These are phyloP conservation scores for Exophiala sideris DNA, from an alignment of 2,329 filamentous ascomycete genomes.

Conservation along the genomic window DNA sequence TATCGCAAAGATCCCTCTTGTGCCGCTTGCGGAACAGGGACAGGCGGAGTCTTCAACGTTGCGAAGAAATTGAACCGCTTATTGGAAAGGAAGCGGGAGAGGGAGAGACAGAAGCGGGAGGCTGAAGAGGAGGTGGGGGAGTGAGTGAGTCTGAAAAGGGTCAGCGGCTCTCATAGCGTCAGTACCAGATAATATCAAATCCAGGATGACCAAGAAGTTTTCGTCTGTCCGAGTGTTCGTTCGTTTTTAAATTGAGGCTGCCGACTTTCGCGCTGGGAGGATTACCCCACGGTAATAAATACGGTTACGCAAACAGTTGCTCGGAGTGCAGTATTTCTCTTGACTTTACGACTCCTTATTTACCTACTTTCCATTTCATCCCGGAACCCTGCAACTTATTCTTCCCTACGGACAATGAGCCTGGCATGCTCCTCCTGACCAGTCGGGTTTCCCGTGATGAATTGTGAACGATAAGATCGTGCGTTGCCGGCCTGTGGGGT, in stretches of 20 bases:
- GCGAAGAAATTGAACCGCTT: slow-evolving; percentile 80
- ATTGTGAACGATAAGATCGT: not conserved
- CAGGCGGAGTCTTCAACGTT: slow-evolving; percentile 83
- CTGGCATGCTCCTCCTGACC: not conserved
- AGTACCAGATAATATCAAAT: no score
- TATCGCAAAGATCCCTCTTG: slow-evolving; percentile 86
- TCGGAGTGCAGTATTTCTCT: not conserved
- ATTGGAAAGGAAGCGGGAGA: slow-evolving; percentile 65
- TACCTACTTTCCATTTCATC: not conserved
- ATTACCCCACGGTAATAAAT: not conserved
- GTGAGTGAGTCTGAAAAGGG: not conserved
- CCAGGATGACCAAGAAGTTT: no score
- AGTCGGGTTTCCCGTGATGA: not conserved
- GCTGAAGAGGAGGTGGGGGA: slow-evolving; percentile 45
- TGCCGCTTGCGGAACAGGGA: slow-evolving; percentile 79
- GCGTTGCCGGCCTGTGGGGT: not conserved
- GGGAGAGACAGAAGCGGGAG: slow-evolving; percentile 50
- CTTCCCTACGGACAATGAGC: not conserved
- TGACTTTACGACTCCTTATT: not conserved
- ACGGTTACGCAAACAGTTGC: not conserved
- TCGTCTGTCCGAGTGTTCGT: no score
- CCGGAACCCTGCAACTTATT: not conserved
- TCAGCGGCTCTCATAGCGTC: no score
- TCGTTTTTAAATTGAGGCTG: no score
- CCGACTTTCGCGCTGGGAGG: no score